phyloP scores from a whole-genome alignment of 306 rosid genomes.

The Vicia faba region DNA sequence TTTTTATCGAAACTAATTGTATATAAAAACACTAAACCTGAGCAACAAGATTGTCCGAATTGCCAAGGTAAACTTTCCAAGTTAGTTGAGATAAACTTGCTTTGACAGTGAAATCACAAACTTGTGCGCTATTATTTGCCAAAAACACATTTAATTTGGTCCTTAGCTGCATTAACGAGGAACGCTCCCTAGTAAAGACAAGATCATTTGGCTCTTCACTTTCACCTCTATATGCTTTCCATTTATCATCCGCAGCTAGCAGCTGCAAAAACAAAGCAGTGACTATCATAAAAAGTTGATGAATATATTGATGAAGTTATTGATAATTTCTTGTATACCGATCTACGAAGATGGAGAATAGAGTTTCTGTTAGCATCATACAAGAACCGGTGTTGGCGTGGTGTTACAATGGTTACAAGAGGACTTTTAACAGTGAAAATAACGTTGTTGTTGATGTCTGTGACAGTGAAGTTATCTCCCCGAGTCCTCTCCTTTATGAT shows the following conservation, averaged over 20 bases:
- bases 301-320: not conserved
- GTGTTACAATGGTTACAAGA: not conserved
- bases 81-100: constrained; percentile 41
- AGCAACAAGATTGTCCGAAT: constrained; percentile 47
- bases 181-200: constrained; percentile 37
- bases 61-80: constrained; percentile 48
- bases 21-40: constrained; percentile 33
- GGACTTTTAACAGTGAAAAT: constrained; percentile 44
- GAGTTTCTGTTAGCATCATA: constrained; percentile 44
- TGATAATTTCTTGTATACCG: constrained; percentile 33
- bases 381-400: constrained; percentile 39
- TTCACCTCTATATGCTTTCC: constrained; percentile 58
- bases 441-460: constrained; percentile 45
- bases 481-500: constrained; percentile 38
- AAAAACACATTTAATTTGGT: constrained; percentile 50
- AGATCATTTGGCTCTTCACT: constrained; percentile 44
- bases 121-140: constrained; percentile 38
- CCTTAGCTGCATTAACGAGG: constrained; percentile 43
- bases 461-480: constrained; percentile 45
- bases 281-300: too few species aligned
- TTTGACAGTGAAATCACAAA: constrained; percentile 53
- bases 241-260: constrained; percentile 28
- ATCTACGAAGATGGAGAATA: constrained; percentile 39
- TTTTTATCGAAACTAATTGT: too few species aligned
- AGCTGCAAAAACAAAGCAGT: constrained; percentile 29